Percentiles rank a stretch among this genome's conserved stretches.
Conservation (phyloP, 2,329 filamentous ascomycete genomes). For the Daldinia sp. region DNA sequence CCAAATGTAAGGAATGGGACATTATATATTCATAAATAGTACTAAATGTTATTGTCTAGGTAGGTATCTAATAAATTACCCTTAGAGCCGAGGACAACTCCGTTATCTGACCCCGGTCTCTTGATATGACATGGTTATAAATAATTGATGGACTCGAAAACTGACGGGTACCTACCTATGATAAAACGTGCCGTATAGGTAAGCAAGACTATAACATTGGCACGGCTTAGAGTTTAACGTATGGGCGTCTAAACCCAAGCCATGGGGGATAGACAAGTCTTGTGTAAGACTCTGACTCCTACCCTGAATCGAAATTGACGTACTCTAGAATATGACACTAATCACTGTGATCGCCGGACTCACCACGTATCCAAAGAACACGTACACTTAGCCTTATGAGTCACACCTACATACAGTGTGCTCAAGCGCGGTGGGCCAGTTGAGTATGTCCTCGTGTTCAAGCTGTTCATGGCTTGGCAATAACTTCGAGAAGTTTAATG, state of each 20-base stretch:
- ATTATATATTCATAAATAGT: not conserved
- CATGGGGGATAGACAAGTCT: not conserved
- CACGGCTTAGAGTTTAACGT: not conserved
- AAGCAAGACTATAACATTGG: not conserved
- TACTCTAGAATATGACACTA: not conserved
- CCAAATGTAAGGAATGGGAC: not conserved
- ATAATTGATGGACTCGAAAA: not conserved
- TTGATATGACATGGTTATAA: not conserved
- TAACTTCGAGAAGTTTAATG: conserved; percentile 1
- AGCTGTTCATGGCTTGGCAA: not conserved
- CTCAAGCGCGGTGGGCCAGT: not conserved
- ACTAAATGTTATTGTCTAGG: not conserved
- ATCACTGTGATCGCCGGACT: not conserved
- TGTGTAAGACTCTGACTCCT: not conserved
- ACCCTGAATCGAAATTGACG: not conserved
- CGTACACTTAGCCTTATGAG: not conserved
- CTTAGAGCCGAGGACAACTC: not conserved
- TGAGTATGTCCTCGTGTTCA: not conserved
- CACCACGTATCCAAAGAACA: conserved; percentile 1
- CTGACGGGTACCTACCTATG: not conserved
- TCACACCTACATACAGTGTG: not conserved
- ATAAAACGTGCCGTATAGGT: not conserved
- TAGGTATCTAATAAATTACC: not conserved
- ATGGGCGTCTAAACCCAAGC: not conserved
- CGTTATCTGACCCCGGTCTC: not conserved